Percentiles rank a stretch among this genome's conserved stretches.
Evolutionary conservation across 306 rosid genomes (phyloP).

Genomic region (Quercus suber): DNA sequence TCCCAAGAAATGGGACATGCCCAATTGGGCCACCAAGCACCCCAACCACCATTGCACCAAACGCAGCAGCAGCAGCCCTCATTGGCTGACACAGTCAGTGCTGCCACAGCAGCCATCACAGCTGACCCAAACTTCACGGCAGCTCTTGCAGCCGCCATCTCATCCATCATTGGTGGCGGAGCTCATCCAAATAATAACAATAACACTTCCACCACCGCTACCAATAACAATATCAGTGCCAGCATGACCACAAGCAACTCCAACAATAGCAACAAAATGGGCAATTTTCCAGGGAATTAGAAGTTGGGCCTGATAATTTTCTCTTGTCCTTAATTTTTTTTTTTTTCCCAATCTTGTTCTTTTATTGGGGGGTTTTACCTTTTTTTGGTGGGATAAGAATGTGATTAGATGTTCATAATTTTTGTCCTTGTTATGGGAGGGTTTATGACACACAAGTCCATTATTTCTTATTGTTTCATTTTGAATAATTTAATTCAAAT

Average conservation of each 20-base stretch:
- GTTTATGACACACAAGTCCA: constrained; percentile 38
- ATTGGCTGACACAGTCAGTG: constrained; percentile 62
- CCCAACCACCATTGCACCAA: constrained; percentile 32
- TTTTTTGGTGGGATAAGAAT: constrained; percentile 28
- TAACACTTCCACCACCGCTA: not conserved
- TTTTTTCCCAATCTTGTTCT: not conserved
- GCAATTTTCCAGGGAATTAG: constrained; percentile 64
- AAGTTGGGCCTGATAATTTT: not conserved
- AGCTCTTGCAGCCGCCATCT: constrained; percentile 89
- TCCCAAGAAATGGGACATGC: constrained; percentile 64
- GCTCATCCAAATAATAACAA: constrained; percentile 33
- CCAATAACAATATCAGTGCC: not conserved
- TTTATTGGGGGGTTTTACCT: not conserved
- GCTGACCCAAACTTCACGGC: constrained; percentile 88
- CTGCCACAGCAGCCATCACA: constrained; percentile 89
- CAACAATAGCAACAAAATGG: constrained; percentile 30
- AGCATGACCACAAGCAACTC: constrained; percentile 15
- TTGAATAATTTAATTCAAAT: constrained; percentile 38
- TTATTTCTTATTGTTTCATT: constrained; percentile 40
- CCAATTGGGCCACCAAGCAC: constrained; percentile 36
- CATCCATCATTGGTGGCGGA: constrained; percentile 84
- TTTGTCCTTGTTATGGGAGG: constrained; percentile 39
- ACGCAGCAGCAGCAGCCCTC: constrained; percentile 34
- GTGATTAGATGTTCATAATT: constrained; percentile 61
- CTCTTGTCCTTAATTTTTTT: not conserved